A percentile compares a stretch with the other conserved stretches of the same genome.
Evolutionary conservation across 176 grass and related monocot species (phyloP).

Genomic region (Bonia amplexicaulis): DNA sequence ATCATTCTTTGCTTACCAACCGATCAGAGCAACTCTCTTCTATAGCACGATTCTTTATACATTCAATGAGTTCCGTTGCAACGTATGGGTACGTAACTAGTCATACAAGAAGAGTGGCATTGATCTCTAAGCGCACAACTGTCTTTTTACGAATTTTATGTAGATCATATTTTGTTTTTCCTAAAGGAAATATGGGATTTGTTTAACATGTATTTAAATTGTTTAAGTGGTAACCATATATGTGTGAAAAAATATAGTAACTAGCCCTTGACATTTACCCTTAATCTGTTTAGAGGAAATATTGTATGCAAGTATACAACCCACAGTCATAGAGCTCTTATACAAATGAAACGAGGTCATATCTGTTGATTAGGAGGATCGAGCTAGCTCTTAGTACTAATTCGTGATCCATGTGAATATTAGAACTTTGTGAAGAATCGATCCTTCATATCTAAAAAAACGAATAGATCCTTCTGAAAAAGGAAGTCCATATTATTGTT

Average conservation of each 20-base stretch:
- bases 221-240: background rate
- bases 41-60: too few relatives aligned
- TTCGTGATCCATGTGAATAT: conserved; percentile 9
- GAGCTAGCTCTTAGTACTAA: background rate
- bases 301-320: background rate
- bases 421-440: conserved; percentile 12
- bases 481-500: background rate
- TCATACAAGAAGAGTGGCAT: too few relatives aligned
- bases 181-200: background rate
- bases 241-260: background rate
- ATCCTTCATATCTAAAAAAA: background rate
- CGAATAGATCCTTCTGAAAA: background rate
- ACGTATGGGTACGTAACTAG: too few relatives aligned
- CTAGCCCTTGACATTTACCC: background rate
- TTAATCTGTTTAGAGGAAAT: background rate
- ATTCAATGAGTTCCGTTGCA: too few relatives aligned
- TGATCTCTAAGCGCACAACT: too few relatives aligned
- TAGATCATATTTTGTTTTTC: too few relatives aligned
- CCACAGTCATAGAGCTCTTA: too few relatives aligned
- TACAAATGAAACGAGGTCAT: background rate
- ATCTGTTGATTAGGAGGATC: background rate
- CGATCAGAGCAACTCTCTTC: too few relatives aligned
- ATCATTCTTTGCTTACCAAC: too few relatives aligned
- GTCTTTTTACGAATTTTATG: too few relatives aligned
- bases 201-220: background rate